Evolutionary conservation across 2,329 filamentous ascomycete genomes (phyloP), one percentile per base, ranked within the genome.

Genomic region (Microdochium bolleyi): DNA sequence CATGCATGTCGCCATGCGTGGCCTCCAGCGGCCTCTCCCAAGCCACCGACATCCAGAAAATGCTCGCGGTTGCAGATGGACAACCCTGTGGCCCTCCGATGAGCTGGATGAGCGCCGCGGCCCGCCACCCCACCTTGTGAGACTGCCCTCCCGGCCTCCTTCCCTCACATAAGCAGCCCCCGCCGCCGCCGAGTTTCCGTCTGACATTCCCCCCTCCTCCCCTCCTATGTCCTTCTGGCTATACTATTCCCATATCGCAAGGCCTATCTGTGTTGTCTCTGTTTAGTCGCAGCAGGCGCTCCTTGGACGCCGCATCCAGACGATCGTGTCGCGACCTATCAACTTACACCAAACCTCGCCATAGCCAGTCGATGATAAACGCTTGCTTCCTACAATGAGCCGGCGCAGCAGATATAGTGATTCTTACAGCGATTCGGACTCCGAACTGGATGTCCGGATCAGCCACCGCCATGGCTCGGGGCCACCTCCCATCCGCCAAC

Each of bases 391-490:
- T 16, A 55, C 30, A 48, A 67, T 67, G 64, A 63, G 59, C 55
- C 21, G 9, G n/a, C 41, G 41, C 13, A 21, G n/a, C 24, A 63
- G 58, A 49, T 62, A 60, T 24, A 27, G 51, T 37, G 54, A 53
- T 54, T 70, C 62, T 57, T 74, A 74, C 61, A 77, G 74, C 59
- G 71, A 75, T 52, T 73, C 78, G 57, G 77, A 82, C 32, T 79
- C 81, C 27, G 80, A 83, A 49, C 60, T 80, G 50, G 75, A 83
- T 59, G 71, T 82, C 58, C 76, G 68, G 48, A 64, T 79, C 55
- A 70, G 69, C 51, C 69, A 62, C 53, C 72, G 71, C 24, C 70
- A 69, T 37, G 67, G 64, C 3, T 69, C 66, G n/a, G 70, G 72
- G 24, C 60, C 48, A 49, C 58, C 24, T 46, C 60, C 21, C 50